Base-by-base conservation (phyloP, 495 filamentous ascomycete genomes). In the Xylaria sp. region DNA sequence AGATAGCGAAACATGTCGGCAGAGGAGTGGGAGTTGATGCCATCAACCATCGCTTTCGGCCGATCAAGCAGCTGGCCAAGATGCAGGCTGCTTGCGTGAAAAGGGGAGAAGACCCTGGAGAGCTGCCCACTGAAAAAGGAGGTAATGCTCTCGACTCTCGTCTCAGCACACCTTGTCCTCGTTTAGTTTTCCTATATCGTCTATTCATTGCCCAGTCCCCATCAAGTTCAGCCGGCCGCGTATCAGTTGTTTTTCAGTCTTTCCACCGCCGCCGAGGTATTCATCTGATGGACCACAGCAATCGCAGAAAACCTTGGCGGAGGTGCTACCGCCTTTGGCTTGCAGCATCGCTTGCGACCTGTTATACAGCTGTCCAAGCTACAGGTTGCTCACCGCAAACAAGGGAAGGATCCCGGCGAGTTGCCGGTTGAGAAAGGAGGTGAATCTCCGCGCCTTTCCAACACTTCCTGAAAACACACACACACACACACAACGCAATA, bases 271-370 rank as follows among this genome's bases (percentile, higher is more conserved):
- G 61, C 11, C 31, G 31, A 26, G 68, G 40, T 19, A 57, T 6
- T 44, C 35, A 11, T 71, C 68, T 77, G 71, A 75, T 71, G 53
- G 35, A 29, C 57, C 24, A 58, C n/a, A 78, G 76, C 72, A 48
- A 55, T 78, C 14, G 76, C 76, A 12, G 19, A n/a, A 1, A n/a
- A 70, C n/a, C 41, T 73, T 26, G 76, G 76, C 41, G 76, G 68
- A 14, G 74, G 71, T 15, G 62, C 71, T 17, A 78, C 83, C n/a
- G 73, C 33, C 15, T 72, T 75, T 12, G 78, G 81, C 19, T 72
- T 87, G 12, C 78, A 87, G 33, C 85, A 87, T 69, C 81, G 80
- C 15, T 79, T 88, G 67, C 80, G 85, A 17, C 77, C 80, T 8
- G 66, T 86, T 29, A 82, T 79, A 63, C 71, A 74, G 52, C 70